Conservation (phyloP, 441 rosid species). For the Metrosideros polymorpha region DNA sequence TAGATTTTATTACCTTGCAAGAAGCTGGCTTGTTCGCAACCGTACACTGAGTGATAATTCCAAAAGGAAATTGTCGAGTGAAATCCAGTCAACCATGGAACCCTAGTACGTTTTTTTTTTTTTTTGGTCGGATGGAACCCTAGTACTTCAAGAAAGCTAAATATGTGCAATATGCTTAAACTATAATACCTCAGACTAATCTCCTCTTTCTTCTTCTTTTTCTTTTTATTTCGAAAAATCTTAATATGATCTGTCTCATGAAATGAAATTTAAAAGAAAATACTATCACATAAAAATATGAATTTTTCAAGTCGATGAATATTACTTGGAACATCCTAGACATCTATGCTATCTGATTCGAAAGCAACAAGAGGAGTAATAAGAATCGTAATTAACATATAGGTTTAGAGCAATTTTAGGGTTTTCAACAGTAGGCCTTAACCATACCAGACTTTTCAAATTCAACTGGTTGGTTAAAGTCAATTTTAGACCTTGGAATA, state of each 20-base stretch:
- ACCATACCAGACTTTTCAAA: background rate
- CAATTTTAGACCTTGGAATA: background rate
- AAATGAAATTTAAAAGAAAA: background rate
- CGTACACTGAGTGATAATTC: background rate
- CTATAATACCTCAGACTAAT: background rate
- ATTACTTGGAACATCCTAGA: background rate
- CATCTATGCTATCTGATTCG: background rate
- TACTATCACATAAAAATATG: background rate
- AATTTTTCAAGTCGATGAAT: background rate
- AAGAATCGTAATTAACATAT: background rate
- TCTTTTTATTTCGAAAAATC: background rate
- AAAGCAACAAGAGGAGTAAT: background rate
- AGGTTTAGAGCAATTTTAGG: background rate
- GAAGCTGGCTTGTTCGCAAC: background rate
- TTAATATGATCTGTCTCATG: background rate
- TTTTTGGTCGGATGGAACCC: too few species aligned
- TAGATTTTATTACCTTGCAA: background rate
- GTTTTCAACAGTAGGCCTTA: background rate
- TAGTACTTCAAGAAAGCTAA: background rate
- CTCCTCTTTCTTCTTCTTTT: background rate
- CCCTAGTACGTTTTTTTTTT: too few species aligned
- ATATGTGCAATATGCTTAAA: background rate
- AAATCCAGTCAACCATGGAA: background rate
- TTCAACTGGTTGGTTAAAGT: background rate
- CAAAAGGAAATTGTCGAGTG: background rate